Conservation (phyloP, 192 early-diverging fungal species). For the Gigaspora rosea region DNA sequence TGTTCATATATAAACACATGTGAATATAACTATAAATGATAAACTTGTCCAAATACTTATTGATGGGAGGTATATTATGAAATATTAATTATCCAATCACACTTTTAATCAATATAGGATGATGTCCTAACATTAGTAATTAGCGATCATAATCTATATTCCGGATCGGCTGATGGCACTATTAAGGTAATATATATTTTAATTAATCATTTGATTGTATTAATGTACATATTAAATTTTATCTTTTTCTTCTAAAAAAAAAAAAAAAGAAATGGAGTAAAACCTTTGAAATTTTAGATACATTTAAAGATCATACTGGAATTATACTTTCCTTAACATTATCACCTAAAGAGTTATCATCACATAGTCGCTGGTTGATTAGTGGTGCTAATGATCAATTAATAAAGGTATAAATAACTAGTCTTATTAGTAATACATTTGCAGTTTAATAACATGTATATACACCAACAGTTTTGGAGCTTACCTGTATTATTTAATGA, state of each 20-base stretch:
- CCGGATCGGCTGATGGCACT: constrained; percentile 69
- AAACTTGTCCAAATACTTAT: too few species aligned
- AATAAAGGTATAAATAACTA: constrained; percentile 47
- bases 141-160: constrained; percentile 49
- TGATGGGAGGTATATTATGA: background rate
- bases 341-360: constrained; percentile 28
- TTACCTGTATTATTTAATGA: constrained; percentile 31
- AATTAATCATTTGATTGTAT: background rate
- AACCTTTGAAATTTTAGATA: constrained; percentile 59
- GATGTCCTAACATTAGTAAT: constrained; percentile 63
- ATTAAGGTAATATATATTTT: constrained; percentile 53
- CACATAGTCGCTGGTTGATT: constrained; percentile 38
- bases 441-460: background rate
- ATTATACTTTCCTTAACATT: constrained; percentile 61
- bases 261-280: constrained; percentile 55
- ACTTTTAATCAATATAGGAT: constrained; percentile 34
- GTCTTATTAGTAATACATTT: background rate
- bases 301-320: constrained; percentile 52
- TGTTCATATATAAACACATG: too few species aligned
- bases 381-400: constrained; percentile 62
- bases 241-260: constrained; percentile 19
- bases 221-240: constrained; percentile 5
- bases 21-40: too few species aligned
- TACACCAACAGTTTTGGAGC: constrained; percentile 50
- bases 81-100: background rate